Base-by-base conservation (phyloP, 139 green algal genomes). In the Astrephomene gubernaculifera region DNA sequence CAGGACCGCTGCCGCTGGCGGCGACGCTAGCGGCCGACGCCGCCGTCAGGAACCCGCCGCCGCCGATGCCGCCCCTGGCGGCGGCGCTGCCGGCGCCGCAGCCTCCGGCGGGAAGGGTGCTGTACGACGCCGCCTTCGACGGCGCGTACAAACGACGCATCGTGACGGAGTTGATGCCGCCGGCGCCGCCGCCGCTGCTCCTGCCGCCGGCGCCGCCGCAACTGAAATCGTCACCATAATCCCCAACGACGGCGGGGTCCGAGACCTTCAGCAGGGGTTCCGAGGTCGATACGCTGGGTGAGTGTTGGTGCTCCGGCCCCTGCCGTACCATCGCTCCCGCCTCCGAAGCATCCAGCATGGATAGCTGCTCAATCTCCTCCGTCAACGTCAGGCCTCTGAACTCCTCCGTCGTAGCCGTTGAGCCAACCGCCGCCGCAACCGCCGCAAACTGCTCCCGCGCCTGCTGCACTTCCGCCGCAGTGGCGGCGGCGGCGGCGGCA, bases 241-340 rank as follows among this genome's bases (percentile, higher is more conserved):
- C n/a, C n/a, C n/a, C n/a, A n/a, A n/a, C n/a, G n/a, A n/a, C n/a
- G n/a, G n/a, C n/a, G n/a, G n/a, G n/a, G n/a, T n/a, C n/a, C n/a
- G n/a, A n/a, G n/a, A 75, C 25, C 38, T 75, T 75, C 68, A 75
- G 19, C 27, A 75, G 68, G 4, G 68, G 68, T 39, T 75, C 68
- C 27, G 68, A 75, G 36, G 68, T 35, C 39, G 68, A 75, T 3
- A 38, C n/a, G n/a, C n/a, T n/a, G 17, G 68, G 36, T 24, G 68
- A 75, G 2, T 53, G 49, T 17, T 57, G 49, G 17, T 25, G 49
- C 49, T 12, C 49, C 49, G 17, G 12, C 49, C 49, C 49, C 14
- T 17, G 12, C 49, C 49, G 17, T 57, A 12, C 49, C 49, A 12
- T 57, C 49, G n/a, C n/a, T n/a, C n/a, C n/a, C n/a, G n/a, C n/a